These are phyloP conservation scores for Miamiensis avidus DNA, from an alignment of 169 alveolate species.

Conservation along the genomic window DNA sequence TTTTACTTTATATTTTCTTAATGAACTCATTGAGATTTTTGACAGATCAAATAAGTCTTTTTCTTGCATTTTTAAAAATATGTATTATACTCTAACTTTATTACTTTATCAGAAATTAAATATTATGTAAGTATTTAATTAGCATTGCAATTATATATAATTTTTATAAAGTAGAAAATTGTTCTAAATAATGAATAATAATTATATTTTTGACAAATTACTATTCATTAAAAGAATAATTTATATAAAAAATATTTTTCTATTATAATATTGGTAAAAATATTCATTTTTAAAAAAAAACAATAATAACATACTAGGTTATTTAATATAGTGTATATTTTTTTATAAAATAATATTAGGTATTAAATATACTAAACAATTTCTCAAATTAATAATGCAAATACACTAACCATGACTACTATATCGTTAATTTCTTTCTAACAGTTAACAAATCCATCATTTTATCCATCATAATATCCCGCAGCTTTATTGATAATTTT, in stretches of 20 bases:
- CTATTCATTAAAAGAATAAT: no score
- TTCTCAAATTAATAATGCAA: constrained; percentile 55
- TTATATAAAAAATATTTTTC: no score
- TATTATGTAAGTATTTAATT: no score
- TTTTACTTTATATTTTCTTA: constrained; percentile 18
- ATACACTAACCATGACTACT: constrained; percentile 52
- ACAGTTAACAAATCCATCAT: constrained; percentile 53
- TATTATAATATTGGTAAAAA: no score
- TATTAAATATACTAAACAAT: not conserved
- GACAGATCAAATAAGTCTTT: constrained; percentile 1
- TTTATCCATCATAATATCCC: constrained; percentile 49
- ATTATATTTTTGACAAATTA: no score
- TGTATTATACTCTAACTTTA: not conserved
- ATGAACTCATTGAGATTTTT: constrained; percentile 2
- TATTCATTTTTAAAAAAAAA: not conserved
- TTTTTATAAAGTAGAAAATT: no score
- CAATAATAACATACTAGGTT: not conserved
- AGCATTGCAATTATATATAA: no score
- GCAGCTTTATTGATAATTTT: constrained; percentile 24
- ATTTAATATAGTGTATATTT: not conserved
- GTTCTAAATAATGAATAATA: no score
- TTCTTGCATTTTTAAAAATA: not conserved
- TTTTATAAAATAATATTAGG: not conserved
- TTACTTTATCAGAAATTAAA: not conserved
- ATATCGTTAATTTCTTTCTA: constrained; percentile 52